Evolutionary conservation across 2,329 filamentous ascomycete genomes (phyloP).

Genomic region (Paecilomyces fulvus): DNA sequence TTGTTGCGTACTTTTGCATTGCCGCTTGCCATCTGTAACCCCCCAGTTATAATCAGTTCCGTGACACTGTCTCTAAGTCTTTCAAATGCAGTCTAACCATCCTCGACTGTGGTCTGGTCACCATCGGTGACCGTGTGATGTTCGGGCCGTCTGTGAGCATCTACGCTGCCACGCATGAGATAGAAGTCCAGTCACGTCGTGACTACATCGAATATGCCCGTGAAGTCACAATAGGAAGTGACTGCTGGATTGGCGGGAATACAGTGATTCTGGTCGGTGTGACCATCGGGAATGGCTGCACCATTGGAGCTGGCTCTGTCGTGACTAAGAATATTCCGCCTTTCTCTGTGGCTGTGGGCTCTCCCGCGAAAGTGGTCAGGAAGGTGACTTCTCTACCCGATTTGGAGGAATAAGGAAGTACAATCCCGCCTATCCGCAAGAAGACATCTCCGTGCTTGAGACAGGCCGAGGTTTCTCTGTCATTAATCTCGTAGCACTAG

Average conservation of each 20-base stretch:
- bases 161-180: constrained; percentile 46
- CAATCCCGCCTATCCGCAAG: neutral
- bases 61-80: neutral
- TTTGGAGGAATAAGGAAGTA: neutral
- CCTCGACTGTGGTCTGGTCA: constrained; percentile 45
- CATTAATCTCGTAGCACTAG: too few species aligned
- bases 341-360: constrained; percentile 8
- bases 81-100: constrained; percentile 50
- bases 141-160: constrained; percentile 47
- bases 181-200: constrained; percentile 39
- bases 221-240: constrained; percentile 41
- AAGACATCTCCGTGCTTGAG: too few species aligned
- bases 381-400: constrained; percentile 2
- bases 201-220: constrained; percentile 44
- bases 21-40: neutral
- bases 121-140: constrained; percentile 45
- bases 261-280: constrained; percentile 37
- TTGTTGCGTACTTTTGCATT: neutral
- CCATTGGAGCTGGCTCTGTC: constrained; percentile 32
- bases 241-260: constrained; percentile 43
- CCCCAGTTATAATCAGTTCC: neutral
- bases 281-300: constrained; percentile 33
- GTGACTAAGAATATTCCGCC: constrained; percentile 25
- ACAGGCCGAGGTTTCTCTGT: too few species aligned
- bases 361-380: constrained; percentile 8